Evolutionary conservation across 495 filamentous ascomycete species (phyloP).

Genomic region (Annulohypoxylon maeteangense): DNA sequence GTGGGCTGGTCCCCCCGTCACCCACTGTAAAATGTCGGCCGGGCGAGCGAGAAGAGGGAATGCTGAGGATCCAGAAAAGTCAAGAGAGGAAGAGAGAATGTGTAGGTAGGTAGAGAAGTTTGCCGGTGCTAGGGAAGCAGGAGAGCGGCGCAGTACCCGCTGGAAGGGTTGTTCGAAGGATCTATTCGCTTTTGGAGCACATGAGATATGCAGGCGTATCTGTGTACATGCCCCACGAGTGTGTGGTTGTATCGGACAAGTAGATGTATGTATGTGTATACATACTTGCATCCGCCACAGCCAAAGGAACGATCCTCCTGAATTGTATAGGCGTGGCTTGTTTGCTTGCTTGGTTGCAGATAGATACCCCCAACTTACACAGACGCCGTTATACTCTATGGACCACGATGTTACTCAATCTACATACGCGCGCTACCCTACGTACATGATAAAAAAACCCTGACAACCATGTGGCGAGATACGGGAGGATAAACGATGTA

Average conservation of each 20-base stretch:
- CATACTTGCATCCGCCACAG: neutral
- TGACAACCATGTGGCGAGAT: slow-evolving; percentile 39
- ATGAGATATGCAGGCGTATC: neutral
- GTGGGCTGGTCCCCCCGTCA: neutral
- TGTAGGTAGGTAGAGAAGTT: neutral
- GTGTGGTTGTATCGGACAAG: slow-evolving; percentile 20
- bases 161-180: slow-evolving; percentile 28
- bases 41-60: neutral
- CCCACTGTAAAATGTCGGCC: slow-evolving; percentile 6
- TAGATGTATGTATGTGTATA: slow-evolving; percentile 7
- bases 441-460: slow-evolving; percentile 17
- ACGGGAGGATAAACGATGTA: slow-evolving; percentile 20
- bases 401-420: slow-evolving; percentile 28
- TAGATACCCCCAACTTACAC: slow-evolving; percentile 15
- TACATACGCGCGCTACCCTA: slow-evolving; percentile 2
- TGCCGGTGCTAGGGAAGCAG: slow-evolving; percentile 34
- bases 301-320: slow-evolving; percentile 30
- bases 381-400: slow-evolving; percentile 11
- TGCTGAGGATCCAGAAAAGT: too few species aligned
- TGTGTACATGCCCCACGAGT: slow-evolving; percentile 1
- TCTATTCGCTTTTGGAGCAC: slow-evolving; percentile 18
- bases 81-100: neutral
- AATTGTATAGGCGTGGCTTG: slow-evolving; percentile 14
- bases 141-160: slow-evolving; percentile 32
- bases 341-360: slow-evolving; percentile 14